These are phyloP conservation scores for Ballota nigra DNA, from an alignment of 257 asterid species.

Conservation along the genomic window DNA sequence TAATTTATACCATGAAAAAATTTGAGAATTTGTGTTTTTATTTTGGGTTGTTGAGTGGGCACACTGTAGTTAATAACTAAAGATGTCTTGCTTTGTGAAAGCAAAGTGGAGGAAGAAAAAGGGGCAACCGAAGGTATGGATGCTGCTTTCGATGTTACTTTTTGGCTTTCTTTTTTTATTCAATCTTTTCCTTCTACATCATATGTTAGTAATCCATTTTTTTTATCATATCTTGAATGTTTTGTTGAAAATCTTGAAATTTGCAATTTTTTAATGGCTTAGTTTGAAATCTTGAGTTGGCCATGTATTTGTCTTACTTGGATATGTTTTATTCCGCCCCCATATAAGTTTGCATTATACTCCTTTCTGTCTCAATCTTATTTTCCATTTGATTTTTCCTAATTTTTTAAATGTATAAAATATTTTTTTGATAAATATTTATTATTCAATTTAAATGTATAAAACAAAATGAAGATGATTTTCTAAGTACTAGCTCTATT, in stretches of 20 bases:
- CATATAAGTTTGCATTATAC: background rate
- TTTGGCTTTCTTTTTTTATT: background rate
- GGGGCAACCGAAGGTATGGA: slow-evolving; percentile 7
- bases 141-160: slow-evolving; percentile 20
- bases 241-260: background rate
- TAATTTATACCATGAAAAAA: no score
- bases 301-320: slow-evolving; percentile 13
- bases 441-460: no score
- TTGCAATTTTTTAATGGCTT: background rate
- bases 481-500: no score
- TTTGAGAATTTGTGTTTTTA: no score
- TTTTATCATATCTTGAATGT: background rate
- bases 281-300: background rate
- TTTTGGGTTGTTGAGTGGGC: background rate
- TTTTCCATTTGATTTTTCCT: background rate
- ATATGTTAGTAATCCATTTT: background rate
- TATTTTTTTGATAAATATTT: no score
- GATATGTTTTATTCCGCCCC: background rate
- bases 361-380: no score
- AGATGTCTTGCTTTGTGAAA: slow-evolving; percentile 33
- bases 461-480: no score
- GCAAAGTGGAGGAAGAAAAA: slow-evolving; percentile 23
- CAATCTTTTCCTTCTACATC: background rate
- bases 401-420: no score
- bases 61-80: background rate